Conservation (phyloP, 805 yeast species). For the Candida taoyuanica region DNA sequence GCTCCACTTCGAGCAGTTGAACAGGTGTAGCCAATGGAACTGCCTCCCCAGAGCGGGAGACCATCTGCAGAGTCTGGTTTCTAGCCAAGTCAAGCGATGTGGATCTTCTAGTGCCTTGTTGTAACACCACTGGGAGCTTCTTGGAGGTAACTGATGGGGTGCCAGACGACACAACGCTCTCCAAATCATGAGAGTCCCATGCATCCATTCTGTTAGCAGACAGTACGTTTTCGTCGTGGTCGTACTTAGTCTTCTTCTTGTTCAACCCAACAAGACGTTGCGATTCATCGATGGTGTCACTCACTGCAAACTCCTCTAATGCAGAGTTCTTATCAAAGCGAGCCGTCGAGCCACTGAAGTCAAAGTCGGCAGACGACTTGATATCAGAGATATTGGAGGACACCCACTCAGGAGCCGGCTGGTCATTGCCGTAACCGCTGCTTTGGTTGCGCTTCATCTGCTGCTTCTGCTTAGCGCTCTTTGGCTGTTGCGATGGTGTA, state of each 20-base stretch:
- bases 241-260: slow-evolving; percentile 50
- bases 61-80: slow-evolving; percentile 6
- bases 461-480: slow-evolving; percentile 11
- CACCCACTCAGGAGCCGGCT: slow-evolving; percentile 37
- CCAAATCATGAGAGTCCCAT: slow-evolving; percentile 13
- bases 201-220: slow-evolving; percentile 12
- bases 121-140: slow-evolving; percentile 7
- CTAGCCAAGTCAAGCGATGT: slow-evolving; percentile 9
- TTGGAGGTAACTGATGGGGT: slow-evolving; percentile 9
- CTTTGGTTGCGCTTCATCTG: slow-evolving; percentile 1
- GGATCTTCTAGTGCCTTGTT: slow-evolving; percentile 10
- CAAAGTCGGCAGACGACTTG: slow-evolving; percentile 62
- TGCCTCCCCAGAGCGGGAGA: slow-evolving; percentile 19
- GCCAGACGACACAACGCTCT: slow-evolving; percentile 8
- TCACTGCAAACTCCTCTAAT: slow-evolving; percentile 66
- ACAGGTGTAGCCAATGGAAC: slow-evolving; percentile 70
- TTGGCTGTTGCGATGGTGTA: slow-evolving; percentile 10
- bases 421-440: slow-evolving; percentile 1
- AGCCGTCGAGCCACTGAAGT: slow-evolving; percentile 75
- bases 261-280: slow-evolving; percentile 75
- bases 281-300: slow-evolving; percentile 56
- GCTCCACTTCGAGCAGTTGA: slow-evolving; percentile 73
- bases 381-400: slow-evolving; percentile 42
- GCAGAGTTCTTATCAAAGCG: slow-evolving; percentile 79
- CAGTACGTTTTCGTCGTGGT: slow-evolving; percentile 67